Evolutionary conservation across 2,329 filamentous ascomycete genomes (phyloP), one percentile per base, ranked within the genome.

Genomic region (Tolypocladium album): DNA sequence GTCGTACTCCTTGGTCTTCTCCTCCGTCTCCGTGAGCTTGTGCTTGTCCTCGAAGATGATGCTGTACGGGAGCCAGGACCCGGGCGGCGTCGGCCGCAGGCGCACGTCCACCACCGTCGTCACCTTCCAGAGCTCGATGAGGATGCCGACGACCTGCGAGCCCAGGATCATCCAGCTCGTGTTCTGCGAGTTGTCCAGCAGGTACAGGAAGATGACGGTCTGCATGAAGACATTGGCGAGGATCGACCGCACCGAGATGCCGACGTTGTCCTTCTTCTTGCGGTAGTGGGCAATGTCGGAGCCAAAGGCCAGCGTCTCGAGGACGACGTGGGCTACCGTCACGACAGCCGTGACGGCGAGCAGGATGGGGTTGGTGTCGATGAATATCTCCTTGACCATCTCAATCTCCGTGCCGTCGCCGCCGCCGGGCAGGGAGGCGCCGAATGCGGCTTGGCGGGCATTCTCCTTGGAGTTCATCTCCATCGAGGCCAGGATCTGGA

Each of bases 101-200:
- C 91, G 87, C 60, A 99, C 89, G 69, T 99, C 86, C 67, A 97
- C 94, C 0, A 92, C 85, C 58, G 96, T 97, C 12, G 94, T 99
- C 68, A 99, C 87, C 76, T 99, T 99, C 94, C 94, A 99, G 62
- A 85, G 75, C 71, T 86, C 83, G 65, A 86, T 85, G 53, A 85
- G 59, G 60, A 85, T 85, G 57, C 92, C 92, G 63, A 96, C 86
- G 24, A 88, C 94, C 77, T 99, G 94, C 13, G 90, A 89, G 57
- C 92, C 92, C 24, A 99, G 80, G 67, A 99, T 97, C 92, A 99
- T 97, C 93, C 93, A 99, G 64, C 89, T 96, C 0, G 94, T 99
- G 73, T 94, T 95, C 61, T 97, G 92, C 65, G 92, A 95, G 79
- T 99, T 97, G 78, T 99, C 94, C 68, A 99, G 78, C 38, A 99